Evolutionary conservation across 2,329 filamentous ascomycete genomes (phyloP), one percentile per base, ranked within the genome.

Genomic region (Colletotrichum camelliae): DNA sequence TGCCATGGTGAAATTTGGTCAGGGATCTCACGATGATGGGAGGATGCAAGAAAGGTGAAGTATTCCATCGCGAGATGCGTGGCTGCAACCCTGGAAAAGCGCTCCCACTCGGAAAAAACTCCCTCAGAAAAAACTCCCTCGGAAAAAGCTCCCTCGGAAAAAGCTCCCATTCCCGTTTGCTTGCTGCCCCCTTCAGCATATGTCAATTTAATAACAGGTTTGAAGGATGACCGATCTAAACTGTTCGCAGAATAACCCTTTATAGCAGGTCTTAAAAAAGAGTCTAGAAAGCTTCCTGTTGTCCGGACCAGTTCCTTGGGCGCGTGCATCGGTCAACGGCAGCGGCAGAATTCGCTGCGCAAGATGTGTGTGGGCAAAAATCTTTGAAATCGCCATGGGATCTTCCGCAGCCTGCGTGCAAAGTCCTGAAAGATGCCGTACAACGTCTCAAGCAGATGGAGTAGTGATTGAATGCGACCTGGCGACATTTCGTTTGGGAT

Each of bases 211-310:
- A 48, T 18, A 39, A 39, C 7, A 39, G 18, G 37, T 39, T 16
- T 8, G 18, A 18, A 39, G 37, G 4, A 10, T 16, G 5, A 39
- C 4, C 16, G 4, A 16, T 39, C 37, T 39, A 0, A 5, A 39
- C 1, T 18, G 0, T 39, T 39, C 37, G 0, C 16, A 39, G 37
- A 39, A 5, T 39, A 16, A 16, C 16, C 37, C 37, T 1, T 0
- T 1, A 1, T 39, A 2, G 18, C 0, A 3, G 37, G 37, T 39
- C 37, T 2, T 9, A 10, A 16, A 39, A 9, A 18, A 39, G 37
- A 39, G 16, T 18, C 16, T 4, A 39, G 37, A 39, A 18, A 39
- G 18, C 39, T 43, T 6, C 0, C 39, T 43, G 9, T 31, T 31
- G 31, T 31, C 31, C 31, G 9, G 9, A 9, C 5, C 31, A 31